Evolutionary conservation across 148 eudicot genomes (phyloP).

Genomic region (Chenopodium formosanum): DNA sequence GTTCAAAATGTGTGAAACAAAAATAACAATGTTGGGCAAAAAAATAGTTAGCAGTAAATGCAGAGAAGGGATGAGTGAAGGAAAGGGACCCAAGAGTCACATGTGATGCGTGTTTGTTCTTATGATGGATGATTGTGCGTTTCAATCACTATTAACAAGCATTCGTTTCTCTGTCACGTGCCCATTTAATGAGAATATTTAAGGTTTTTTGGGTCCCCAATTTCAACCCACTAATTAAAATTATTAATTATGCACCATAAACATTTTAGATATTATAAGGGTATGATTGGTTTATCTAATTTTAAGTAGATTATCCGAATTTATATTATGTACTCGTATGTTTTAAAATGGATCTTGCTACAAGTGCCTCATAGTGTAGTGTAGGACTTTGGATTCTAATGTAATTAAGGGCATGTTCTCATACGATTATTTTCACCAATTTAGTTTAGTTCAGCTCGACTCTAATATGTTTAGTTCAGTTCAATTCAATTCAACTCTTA

Average conservation of each 20-base stretch:
- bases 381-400: no score
- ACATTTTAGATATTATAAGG: not conserved
- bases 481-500: no score
- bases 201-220: conserved; percentile 11
- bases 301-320: no score
- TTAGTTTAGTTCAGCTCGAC: no score
- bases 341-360: no score
- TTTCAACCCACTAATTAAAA: not conserved
- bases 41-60: not conserved
- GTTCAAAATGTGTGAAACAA: no score
- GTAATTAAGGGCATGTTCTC: no score
- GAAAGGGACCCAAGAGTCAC: conserved; percentile 22
- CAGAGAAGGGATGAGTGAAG: not conserved
- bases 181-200: conserved; percentile 23
- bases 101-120: conserved; percentile 31
- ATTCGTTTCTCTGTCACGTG: conserved; percentile 31
- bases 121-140: conserved; percentile 6
- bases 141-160: conserved; percentile 12
- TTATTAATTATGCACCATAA: not conserved
- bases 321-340: no score
- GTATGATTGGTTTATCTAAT: no score
- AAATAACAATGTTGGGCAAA: not conserved
- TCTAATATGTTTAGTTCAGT: no score
- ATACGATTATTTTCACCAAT: no score
- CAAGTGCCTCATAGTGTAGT: no score